These are phyloP conservation scores for Ceriops tagal DNA, from an alignment of 345 rosid species.

Conservation along the genomic window DNA sequence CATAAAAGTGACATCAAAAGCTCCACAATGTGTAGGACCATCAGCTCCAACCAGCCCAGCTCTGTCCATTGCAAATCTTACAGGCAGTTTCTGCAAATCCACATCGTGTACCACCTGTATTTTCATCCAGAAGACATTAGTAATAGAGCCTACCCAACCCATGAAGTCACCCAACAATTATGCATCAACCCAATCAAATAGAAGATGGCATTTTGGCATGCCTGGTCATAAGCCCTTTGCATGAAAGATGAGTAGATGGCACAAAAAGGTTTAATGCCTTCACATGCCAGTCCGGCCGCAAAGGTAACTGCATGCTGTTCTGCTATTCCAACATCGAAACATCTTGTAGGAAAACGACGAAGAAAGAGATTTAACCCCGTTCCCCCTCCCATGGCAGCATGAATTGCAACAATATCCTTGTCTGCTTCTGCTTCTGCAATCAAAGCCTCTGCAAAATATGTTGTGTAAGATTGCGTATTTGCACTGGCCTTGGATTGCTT, in stretches of 20 bases:
- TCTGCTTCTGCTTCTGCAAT: slow-evolving; percentile 90
- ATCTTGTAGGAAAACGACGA: slow-evolving; percentile 77
- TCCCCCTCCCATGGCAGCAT: slow-evolving; percentile 99
- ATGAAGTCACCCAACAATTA: not conserved
- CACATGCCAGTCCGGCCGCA: slow-evolving; percentile 97
- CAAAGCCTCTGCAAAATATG: slow-evolving; percentile 92
- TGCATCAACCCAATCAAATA: not conserved
- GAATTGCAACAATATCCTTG: slow-evolving; percentile 82
- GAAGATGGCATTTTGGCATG: slow-evolving; percentile 25
- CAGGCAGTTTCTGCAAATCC: slow-evolving; percentile 90
- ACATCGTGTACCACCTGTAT: slow-evolving; percentile 92
- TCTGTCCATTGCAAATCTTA: slow-evolving; percentile 97
- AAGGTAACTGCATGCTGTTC: slow-evolving; percentile 99
- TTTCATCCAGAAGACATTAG: slow-evolving; percentile 4
- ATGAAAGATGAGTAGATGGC: slow-evolving; percentile 91
- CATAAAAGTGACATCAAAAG: slow-evolving; percentile 93
- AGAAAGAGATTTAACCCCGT: slow-evolving; percentile 86
- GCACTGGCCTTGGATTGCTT: slow-evolving; percentile 79
- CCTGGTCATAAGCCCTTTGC: slow-evolving; percentile 99
- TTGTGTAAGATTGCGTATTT: slow-evolving; percentile 71
- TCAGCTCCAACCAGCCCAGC: slow-evolving; percentile 98
- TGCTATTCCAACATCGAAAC: slow-evolving; percentile 96
- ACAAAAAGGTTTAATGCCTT: slow-evolving; percentile 92
- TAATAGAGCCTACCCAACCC: not conserved
- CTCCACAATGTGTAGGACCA: slow-evolving; percentile 97